Percentiles rank a stretch among this genome's conserved stretches.
Conservation (phyloP, 352 stramenopile genomes). For the Phytophthora pinifolia region DNA sequence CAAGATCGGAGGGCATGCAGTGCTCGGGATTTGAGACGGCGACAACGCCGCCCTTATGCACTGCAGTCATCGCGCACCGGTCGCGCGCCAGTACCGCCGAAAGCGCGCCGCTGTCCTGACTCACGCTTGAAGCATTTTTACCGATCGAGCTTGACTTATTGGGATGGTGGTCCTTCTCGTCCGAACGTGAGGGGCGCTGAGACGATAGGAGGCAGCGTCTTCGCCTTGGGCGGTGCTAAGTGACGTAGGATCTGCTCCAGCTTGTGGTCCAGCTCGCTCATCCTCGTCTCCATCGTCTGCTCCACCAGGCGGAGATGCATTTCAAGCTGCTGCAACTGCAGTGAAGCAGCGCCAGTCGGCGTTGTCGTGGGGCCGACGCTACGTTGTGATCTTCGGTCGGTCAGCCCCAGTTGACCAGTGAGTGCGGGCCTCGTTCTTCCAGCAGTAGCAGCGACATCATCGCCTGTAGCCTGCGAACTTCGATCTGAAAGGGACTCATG, state of each 20-base stretch:
- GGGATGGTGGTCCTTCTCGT: slow-evolving; percentile 6
- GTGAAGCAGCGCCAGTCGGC: background rate
- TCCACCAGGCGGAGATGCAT: slow-evolving; percentile 24
- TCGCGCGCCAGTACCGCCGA: slow-evolving; percentile 1
- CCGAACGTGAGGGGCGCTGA: slow-evolving; percentile 6
- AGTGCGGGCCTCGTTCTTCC: no score
- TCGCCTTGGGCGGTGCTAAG: slow-evolving; percentile 7
- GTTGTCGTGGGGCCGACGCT: background rate
- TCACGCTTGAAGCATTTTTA: background rate
- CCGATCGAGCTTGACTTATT: background rate
- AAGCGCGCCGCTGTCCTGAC: slow-evolving; percentile 1
- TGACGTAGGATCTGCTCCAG: slow-evolving; percentile 33
- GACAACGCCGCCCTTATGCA: slow-evolving; percentile 16
- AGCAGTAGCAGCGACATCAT: background rate
- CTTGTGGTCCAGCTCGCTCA: slow-evolving; percentile 31
- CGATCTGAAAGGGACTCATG: background rate
- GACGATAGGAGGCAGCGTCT: slow-evolving; percentile 6
- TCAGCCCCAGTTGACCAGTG: slow-evolving; percentile 1
- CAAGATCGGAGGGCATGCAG: slow-evolving; percentile 15
- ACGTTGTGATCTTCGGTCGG: slow-evolving; percentile 20
- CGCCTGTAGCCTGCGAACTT: no score
- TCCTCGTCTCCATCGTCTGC: slow-evolving; percentile 32
- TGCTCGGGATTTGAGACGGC: slow-evolving; percentile 25
- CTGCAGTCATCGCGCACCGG: slow-evolving; percentile 17
- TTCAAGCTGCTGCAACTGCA: slow-evolving; percentile 30